Evolutionary conservation across 306 rosid species (phyloP), one percentile per base, ranked within the genome.

Genomic region (Vigna reflexopilosa): DNA sequence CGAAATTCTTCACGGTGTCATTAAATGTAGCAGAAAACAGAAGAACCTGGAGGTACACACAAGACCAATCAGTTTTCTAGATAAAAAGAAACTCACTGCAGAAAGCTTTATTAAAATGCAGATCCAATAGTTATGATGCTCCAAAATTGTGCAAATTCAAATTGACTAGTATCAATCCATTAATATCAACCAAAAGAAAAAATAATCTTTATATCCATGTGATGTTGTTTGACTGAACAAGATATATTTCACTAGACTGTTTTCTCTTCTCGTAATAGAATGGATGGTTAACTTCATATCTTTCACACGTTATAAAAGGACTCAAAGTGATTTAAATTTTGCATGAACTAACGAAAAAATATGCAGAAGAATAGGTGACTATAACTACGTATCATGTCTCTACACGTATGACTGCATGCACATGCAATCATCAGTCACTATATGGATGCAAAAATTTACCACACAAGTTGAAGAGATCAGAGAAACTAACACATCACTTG

Each of bases 1-100:
- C 89, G 42, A 94, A 94, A 44, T 81, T 86, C 85, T 83, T 94
- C 64, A 94, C 98, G 1, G 20, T 83, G n/a, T 94, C 97, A 75
- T 89, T 92, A 51, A 94, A 94, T 30, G 98, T 94, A 55, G 97
- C 98, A 76, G 98, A 94, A 86, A 92, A 94, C 81, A 93, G 78
- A 76, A 90, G 92, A 80, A 91, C 94, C 97, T 93, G 93, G 58
- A 75, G 81, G 71, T 52, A 72, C 45, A 54, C 45, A 74, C 51
- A 36, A 77, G 57, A 47, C n/a, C 66, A 64, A 49, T 17, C 45
- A 73, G 12, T 10, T 56, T 36, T 59, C 30, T n/a, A 45, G 56
- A 76, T 8, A 66, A 58, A 76, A 64, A 59, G 45, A 36, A 57
- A 28, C n/a, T 36, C 49, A 36, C 42, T 7, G 42, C 2, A 22